Evolutionary conservation across 2,329 filamentous ascomycete species (phyloP).

Genomic region (Fusarium fracticaudum): DNA sequence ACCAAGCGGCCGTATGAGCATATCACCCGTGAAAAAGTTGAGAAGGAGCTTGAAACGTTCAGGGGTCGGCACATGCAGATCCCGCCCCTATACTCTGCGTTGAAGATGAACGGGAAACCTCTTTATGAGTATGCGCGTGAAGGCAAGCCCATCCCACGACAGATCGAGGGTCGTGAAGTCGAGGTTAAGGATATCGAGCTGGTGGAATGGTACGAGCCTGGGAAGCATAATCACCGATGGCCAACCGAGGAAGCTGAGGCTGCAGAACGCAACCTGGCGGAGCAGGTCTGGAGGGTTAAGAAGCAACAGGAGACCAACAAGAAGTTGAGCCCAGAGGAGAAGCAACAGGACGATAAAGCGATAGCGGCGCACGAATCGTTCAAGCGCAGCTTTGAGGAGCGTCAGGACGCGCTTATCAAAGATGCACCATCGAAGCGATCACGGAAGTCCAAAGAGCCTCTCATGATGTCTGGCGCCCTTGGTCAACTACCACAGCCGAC

Average conservation of each 20-base stretch:
- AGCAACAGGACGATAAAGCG: slow-evolving; percentile 64
- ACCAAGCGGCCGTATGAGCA: slow-evolving; percentile 79
- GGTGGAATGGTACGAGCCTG: slow-evolving; percentile 85
- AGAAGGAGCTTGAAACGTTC: slow-evolving; percentile 79
- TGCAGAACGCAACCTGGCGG: slow-evolving; percentile 79
- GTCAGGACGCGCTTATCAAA: slow-evolving; percentile 65
- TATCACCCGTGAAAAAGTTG: slow-evolving; percentile 80
- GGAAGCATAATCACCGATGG: slow-evolving; percentile 81
- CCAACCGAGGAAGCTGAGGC: slow-evolving; percentile 80
- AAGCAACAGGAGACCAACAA: slow-evolving; percentile 62
- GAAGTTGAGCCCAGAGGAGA: slow-evolving; percentile 63
- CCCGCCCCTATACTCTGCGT: slow-evolving; percentile 90
- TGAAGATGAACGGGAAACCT: slow-evolving; percentile 93
- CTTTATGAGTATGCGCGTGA: slow-evolving; percentile 96
- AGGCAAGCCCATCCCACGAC: slow-evolving; percentile 84
- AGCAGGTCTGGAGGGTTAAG: slow-evolving; percentile 74
- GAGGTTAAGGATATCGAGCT: slow-evolving; percentile 81
- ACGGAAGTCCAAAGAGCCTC: slow-evolving; percentile 45
- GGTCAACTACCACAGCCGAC: slow-evolving; percentile 59
- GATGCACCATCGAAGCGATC: slow-evolving; percentile 56
- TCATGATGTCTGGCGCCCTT: slow-evolving; percentile 68
- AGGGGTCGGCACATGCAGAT: slow-evolving; percentile 87
- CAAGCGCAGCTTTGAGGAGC: slow-evolving; percentile 67
- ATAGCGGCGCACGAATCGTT: slow-evolving; percentile 65
- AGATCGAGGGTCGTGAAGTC: slow-evolving; percentile 84